phyloP scores from a whole-genome alignment of 441 rosid species.

The Breynia disticha region DNA sequence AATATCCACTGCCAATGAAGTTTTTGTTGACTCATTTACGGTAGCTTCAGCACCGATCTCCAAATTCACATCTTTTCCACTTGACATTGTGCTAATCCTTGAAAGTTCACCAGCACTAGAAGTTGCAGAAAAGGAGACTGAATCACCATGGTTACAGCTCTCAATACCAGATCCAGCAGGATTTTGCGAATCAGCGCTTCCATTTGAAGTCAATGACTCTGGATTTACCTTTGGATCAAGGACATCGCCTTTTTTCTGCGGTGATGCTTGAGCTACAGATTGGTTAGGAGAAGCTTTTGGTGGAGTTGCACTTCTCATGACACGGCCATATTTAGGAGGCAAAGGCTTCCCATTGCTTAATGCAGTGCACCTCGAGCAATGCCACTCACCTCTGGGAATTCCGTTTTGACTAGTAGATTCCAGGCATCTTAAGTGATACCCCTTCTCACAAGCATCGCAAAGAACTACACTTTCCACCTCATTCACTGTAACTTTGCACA shows the following conservation, averaged over 20 bases:
- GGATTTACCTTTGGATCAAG: constrained; percentile 35
- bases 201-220: constrained; percentile 34
- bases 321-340: constrained; percentile 89
- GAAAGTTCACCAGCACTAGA: constrained; percentile 24
- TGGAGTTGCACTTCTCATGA: constrained; percentile 51
- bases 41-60: constrained; percentile 20
- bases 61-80: constrained; percentile 23
- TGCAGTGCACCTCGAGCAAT: constrained; percentile 69
- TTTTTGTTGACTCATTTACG: constrained; percentile 21
- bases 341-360: constrained; percentile 78
- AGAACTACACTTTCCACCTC: constrained; percentile 74
- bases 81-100: constrained; percentile 18
- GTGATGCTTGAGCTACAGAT: constrained; percentile 39
- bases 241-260: constrained; percentile 43
- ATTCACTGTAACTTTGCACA: constrained; percentile 47
- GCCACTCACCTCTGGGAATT: constrained; percentile 86
- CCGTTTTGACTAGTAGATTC: constrained; percentile 53
- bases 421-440: constrained; percentile 81
- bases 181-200: constrained; percentile 27
- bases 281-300: constrained; percentile 49
- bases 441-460: constrained; percentile 96
- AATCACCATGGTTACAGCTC: constrained; percentile 16
- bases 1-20: constrained; percentile 15
- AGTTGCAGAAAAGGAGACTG: constrained; percentile 27
- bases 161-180: constrained; percentile 22